phyloP scores from a whole-genome alignment of 2,329 filamentous ascomycete genomes.

The Fusarium miscanthi region DNA sequence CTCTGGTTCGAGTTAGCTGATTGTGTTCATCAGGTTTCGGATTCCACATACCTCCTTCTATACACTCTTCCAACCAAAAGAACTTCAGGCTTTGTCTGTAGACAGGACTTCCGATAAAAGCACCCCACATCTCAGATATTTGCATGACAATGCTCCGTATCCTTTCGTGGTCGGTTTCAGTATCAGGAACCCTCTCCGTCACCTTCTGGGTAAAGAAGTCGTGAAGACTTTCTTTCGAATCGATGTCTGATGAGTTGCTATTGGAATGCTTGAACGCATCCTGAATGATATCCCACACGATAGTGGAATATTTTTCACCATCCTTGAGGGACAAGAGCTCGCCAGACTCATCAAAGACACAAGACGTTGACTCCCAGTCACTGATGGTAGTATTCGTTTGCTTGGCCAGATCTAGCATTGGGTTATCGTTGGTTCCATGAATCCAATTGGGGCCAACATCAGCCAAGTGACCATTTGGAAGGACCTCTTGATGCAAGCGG shows the following conservation, averaged over 20 bases:
- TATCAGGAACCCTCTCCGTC: conserved; percentile 58
- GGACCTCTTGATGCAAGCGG: conserved; percentile 64
- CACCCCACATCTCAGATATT: conserved; percentile 74
- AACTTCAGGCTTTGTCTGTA: conserved; percentile 76
- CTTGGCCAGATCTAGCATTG: conserved; percentile 74
- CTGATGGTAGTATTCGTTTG: conserved; percentile 65
- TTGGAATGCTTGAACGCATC: conserved; percentile 76
- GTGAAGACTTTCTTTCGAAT: conserved; percentile 59
- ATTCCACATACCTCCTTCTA: conserved; percentile 69
- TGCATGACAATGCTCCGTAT: conserved; percentile 60
- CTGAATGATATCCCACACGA: conserved; percentile 76
- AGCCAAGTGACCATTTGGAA: conserved; percentile 62
- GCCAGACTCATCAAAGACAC: conserved; percentile 68
- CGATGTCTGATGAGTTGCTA: conserved; percentile 61
- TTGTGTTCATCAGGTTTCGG: not conserved
- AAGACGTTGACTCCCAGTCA: conserved; percentile 63
- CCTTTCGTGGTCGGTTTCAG: conserved; percentile 53
- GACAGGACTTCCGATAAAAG: conserved; percentile 75
- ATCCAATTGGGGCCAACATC: conserved; percentile 83
- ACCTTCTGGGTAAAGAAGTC: conserved; percentile 65
- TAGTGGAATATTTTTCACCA: conserved; percentile 59
- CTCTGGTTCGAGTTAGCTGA: conserved; percentile 53
- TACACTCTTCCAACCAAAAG: conserved; percentile 82
- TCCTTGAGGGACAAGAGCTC: conserved; percentile 59
- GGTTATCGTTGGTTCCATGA: conserved; percentile 77